These are phyloP conservation scores for Trichaptum fuscoviolaceum DNA, from an alignment of 768 basidiomycete species.

Conservation along the genomic window DNA sequence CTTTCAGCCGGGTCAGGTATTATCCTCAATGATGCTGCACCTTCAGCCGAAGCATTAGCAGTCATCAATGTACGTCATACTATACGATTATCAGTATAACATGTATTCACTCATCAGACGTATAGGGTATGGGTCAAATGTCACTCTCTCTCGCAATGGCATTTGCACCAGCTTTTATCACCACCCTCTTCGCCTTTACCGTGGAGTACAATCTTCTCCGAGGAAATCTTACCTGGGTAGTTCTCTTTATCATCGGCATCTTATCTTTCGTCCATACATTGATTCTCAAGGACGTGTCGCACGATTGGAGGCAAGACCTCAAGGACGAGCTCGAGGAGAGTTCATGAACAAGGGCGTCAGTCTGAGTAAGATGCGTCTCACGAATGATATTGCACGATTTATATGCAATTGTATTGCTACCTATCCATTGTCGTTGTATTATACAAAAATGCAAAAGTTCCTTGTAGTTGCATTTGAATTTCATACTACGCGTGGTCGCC, in stretches of 20 bases:
- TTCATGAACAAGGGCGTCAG: not conserved
- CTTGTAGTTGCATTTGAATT: no score
- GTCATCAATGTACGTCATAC: constrained; percentile 11
- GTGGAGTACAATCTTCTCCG: constrained; percentile 11
- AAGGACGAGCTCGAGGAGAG: not conserved
- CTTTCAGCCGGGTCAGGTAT: constrained; percentile 9
- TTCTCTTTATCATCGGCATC: constrained; percentile 10
- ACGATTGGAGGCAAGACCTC: constrained; percentile 9
- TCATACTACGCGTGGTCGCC: no score
- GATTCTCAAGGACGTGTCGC: constrained; percentile 7
- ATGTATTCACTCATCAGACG: not conserved
- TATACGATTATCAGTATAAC: not conserved
- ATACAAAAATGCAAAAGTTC: no score
- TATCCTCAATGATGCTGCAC: constrained; percentile 12
- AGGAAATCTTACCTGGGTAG: constrained; percentile 16
- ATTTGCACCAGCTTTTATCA: constrained; percentile 14
- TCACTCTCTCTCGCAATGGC: constrained; percentile 14
- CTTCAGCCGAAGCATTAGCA: constrained; percentile 12
- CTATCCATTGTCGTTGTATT: no score
- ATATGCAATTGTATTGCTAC: no score
- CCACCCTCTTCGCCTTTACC: constrained; percentile 15
- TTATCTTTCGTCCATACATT: constrained; percentile 8
- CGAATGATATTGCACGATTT: no score
- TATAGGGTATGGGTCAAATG: constrained; percentile 14
- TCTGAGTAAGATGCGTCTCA: not conserved